Conservation (phyloP, 2,329 filamentous ascomycete species). For the Kalaharituber pfeilii region DNA sequence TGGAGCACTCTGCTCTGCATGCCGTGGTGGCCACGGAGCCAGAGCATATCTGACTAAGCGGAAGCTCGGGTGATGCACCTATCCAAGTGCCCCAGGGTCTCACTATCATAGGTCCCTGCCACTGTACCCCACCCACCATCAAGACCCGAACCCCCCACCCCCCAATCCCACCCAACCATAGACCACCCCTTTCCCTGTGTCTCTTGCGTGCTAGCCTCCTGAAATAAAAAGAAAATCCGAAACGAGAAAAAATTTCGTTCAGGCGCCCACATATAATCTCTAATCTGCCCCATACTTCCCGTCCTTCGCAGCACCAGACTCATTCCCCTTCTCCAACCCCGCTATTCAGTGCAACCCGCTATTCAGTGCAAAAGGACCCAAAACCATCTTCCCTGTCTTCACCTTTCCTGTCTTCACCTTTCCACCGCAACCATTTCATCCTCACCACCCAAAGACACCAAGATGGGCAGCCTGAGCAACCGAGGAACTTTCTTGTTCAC, state of each 20-base stretch:
- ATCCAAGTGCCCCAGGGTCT: background rate
- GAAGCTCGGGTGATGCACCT: too few relatives aligned
- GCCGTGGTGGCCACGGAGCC: too few relatives aligned
- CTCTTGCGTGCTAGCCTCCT: background rate
- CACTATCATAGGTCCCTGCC: background rate
- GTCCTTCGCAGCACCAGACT: too few relatives aligned
- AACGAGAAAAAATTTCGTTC: background rate
- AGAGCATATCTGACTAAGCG: too few relatives aligned
- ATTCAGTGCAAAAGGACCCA: background rate
- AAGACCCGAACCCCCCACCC: background rate
- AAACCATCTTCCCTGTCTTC: background rate
- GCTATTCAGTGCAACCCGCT: background rate
- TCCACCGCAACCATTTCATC: background rate
- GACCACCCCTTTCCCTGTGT: background rate
- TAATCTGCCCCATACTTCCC: background rate
- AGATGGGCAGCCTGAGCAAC: background rate
- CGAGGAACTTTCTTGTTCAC: slow-evolving; percentile 68
- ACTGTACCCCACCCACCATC: background rate
- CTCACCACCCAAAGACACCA: background rate
- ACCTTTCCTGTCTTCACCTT: background rate
- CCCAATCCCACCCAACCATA: background rate
- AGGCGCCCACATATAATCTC: background rate
- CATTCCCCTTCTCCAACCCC: background rate
- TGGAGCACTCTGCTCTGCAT: too few relatives aligned
- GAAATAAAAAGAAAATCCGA: background rate